Conservation (phyloP, 1,139 yeast genomes). For the Scheffersomyces illinoinensis region DNA sequence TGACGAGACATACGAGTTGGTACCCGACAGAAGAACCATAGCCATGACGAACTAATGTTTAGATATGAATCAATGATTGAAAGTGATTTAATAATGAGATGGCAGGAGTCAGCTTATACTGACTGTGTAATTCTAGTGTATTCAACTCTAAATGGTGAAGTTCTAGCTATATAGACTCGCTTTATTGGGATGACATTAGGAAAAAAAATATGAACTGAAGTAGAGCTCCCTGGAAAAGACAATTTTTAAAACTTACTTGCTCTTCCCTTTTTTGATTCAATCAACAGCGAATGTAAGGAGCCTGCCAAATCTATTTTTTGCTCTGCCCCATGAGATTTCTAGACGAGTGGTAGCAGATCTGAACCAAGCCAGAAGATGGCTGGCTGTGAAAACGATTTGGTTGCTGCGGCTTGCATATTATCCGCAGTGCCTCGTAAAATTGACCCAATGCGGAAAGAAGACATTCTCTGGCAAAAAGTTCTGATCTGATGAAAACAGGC, state of each 20-base stretch:
- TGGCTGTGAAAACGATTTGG: slow-evolving; percentile 2
- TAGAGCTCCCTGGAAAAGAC: background rate
- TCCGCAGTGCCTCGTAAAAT: background rate
- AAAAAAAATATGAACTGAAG: background rate
- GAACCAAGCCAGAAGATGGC: slow-evolving; percentile 2
- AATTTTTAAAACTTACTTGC: background rate
- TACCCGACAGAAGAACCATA: background rate
- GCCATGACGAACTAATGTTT: slow-evolving; percentile 8
- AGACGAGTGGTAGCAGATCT: background rate
- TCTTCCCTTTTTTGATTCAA: background rate
- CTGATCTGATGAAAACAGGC: background rate
- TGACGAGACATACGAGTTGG: background rate
- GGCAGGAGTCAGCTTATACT: background rate
- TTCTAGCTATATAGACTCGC: background rate
- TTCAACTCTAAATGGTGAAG: background rate
- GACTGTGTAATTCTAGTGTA: background rate
- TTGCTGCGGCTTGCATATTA: background rate
- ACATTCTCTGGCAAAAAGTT: background rate
- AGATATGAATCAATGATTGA: slow-evolving; percentile 4
- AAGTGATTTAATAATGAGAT: background rate
- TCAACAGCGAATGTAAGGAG: background rate
- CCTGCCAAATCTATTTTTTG: background rate
- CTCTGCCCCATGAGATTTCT: background rate
- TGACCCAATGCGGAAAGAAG: background rate
- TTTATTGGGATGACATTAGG: background rate